A percentile compares a stretch with the other conserved stretches of the same genome.
Conservation (phyloP, 305 asterid species). For the Rubia tinctorum region DNA sequence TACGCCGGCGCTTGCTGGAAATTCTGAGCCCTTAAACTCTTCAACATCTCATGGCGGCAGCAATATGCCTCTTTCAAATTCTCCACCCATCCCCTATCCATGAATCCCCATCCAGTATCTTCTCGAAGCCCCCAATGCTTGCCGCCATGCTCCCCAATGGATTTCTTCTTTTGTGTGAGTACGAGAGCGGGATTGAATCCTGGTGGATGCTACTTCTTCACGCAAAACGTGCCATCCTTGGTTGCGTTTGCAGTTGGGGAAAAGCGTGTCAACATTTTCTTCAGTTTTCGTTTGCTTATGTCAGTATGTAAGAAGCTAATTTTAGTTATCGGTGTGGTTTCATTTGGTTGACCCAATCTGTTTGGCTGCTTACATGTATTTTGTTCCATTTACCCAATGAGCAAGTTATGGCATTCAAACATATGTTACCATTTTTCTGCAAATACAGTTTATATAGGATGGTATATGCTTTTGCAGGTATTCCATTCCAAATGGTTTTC, state of each 20-base stretch:
- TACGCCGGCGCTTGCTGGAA: neutral
- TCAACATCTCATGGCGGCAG: slow-evolving; percentile 52
- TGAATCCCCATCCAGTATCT: slow-evolving; percentile 5
- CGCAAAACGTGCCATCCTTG: slow-evolving; percentile 92
- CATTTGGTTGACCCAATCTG: neutral
- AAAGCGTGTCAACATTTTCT: slow-evolving; percentile 54
- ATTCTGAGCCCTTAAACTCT: slow-evolving; percentile 17
- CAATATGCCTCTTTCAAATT: slow-evolving; percentile 51
- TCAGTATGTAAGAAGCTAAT: neutral
- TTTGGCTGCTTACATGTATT: neutral
- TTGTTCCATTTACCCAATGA: neutral
- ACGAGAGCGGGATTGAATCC: slow-evolving; percentile 95
- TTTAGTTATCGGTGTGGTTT: neutral
- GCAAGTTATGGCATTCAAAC: neutral
- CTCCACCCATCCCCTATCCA: slow-evolving; percentile 26
- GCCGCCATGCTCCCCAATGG: slow-evolving; percentile 46
- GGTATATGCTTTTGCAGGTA: slow-evolving; percentile 65
- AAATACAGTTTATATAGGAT: slow-evolving; percentile 17
- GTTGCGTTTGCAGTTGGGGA: slow-evolving; percentile 92
- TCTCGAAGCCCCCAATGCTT: slow-evolving; percentile 30
- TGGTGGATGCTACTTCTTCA: slow-evolving; percentile 94
- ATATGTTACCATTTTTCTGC: neutral
- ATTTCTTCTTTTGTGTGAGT: slow-evolving; percentile 78
- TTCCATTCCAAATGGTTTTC: slow-evolving; percentile 80
- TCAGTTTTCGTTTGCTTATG: neutral